Percentiles rank a stretch among this genome's conserved stretches.
Evolutionary conservation across 1,139 yeast genomes (phyloP).

Genomic region (Yamadazyma mexicana): DNA sequence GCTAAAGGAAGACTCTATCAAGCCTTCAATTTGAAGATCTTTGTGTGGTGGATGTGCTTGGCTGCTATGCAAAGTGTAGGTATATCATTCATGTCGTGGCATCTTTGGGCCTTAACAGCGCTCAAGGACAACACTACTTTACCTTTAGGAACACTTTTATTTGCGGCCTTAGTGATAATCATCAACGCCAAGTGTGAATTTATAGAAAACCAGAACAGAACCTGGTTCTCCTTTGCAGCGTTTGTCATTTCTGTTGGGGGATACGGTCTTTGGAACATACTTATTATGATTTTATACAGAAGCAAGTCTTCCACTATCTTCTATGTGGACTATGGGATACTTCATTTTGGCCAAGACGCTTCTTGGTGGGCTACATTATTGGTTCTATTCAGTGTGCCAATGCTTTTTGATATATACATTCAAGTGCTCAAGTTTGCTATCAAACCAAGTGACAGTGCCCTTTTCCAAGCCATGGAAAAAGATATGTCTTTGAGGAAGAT

Average conservation of each 20-base stretch:
- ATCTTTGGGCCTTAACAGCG: conserved; percentile 69
- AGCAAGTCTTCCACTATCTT: conserved; percentile 61
- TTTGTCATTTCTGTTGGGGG: conserved; percentile 79
- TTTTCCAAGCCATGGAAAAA: conserved; percentile 75
- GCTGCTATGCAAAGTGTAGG: conserved; percentile 76
- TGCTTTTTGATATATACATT: conserved; percentile 63
- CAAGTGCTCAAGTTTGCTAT: conserved; percentile 58
- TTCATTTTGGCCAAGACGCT: conserved; percentile 73
- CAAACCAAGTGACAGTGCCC: conserved; percentile 72
- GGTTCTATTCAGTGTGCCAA: conserved; percentile 54
- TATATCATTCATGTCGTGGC: conserved; percentile 65
- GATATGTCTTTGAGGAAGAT: conserved; percentile 64
- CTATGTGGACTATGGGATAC: conserved; percentile 70
- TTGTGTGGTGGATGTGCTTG: conserved; percentile 74
- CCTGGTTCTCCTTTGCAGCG: conserved; percentile 70
- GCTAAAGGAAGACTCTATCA: conserved; percentile 72
- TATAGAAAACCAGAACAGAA: conserved; percentile 81
- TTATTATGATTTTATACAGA: conserved; percentile 69
- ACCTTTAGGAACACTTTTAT: conserved; percentile 78
- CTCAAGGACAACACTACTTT: conserved; percentile 71
- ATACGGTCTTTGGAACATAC: conserved; percentile 82
- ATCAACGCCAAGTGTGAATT: conserved; percentile 79
- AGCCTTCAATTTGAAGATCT: conserved; percentile 70
- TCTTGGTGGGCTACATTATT: conserved; percentile 85
- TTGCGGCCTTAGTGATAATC: conserved; percentile 67